phyloP scores from a whole-genome alignment of 805 yeast species.

The Candida sanyiensis region DNA sequence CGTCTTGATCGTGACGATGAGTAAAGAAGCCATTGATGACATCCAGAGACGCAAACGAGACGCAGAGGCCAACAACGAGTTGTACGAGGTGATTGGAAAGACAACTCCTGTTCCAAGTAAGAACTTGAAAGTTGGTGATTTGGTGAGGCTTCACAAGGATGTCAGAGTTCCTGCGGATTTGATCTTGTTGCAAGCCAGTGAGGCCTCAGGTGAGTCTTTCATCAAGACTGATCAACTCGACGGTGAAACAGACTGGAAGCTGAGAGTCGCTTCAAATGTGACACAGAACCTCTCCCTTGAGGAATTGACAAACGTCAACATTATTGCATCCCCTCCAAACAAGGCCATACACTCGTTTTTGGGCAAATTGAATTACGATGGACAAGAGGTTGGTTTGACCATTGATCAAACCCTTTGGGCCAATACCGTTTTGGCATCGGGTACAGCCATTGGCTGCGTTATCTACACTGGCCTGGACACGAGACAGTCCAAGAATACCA shows the following conservation, averaged over 20 bases:
- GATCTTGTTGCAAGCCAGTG: constrained; percentile 78
- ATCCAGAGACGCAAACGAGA: constrained; percentile 87
- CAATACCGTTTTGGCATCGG: constrained; percentile 93
- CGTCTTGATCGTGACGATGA: constrained; percentile 88
- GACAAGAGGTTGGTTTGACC: constrained; percentile 56
- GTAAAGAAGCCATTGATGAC: constrained; percentile 94
- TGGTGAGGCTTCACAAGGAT: constrained; percentile 73
- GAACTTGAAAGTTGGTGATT: constrained; percentile 78
- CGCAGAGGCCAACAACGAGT: constrained; percentile 78
- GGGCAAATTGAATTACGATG: constrained; percentile 64
- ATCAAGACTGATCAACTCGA: constrained; percentile 96
- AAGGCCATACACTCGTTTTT: constrained; percentile 76
- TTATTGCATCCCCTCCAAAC: constrained; percentile 76
- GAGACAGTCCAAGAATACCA: constrained; percentile 91
- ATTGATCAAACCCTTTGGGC: constrained; percentile 98
- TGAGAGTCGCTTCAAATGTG: constrained; percentile 67
- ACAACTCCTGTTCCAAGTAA: constrained; percentile 44
- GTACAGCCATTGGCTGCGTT: constrained; percentile 82
- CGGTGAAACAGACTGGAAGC: constrained; percentile 99
- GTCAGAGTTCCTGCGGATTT: constrained; percentile 92
- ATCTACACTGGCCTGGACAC: constrained; percentile 91
- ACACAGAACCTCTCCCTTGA: constrained; percentile 59
- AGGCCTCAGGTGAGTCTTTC: constrained; percentile 78
- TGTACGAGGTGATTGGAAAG: constrained; percentile 61
- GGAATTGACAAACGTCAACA: constrained; percentile 46